Evolutionary conservation across 306 rosid species (phyloP).

Genomic region (Trifolium dubium): DNA sequence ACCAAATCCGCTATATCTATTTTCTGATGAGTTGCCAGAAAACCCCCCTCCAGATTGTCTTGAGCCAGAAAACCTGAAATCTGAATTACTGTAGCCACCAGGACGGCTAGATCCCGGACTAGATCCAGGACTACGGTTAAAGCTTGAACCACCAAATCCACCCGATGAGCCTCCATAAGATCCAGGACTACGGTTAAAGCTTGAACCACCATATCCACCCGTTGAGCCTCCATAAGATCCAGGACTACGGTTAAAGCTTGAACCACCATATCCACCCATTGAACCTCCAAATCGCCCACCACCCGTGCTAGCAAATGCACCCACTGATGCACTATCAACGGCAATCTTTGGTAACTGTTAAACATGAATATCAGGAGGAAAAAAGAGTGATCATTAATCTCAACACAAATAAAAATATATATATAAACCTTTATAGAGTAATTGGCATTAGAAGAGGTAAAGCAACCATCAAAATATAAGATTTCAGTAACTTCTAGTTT

Average conservation of each 20-base stretch:
- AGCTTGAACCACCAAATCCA: constrained; percentile 49
- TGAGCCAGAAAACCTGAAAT: constrained; percentile 45
- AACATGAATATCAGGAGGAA: constrained; percentile 34
- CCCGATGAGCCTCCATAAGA: not conserved
- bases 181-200: constrained; percentile 50
- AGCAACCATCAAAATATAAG: not conserved
- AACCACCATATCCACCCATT: constrained; percentile 24
- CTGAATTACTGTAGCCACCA: constrained; percentile 50
- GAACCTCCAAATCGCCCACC: constrained; percentile 56
- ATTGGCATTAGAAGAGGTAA: constrained; percentile 7
- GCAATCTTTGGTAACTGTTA: constrained; percentile 79
- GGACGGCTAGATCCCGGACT: constrained; percentile 29
- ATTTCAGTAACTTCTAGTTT: constrained; percentile 26
- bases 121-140: constrained; percentile 46
- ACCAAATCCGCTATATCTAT: constrained; percentile 50
- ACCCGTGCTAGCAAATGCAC: constrained; percentile 57
- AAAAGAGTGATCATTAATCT: constrained; percentile 39
- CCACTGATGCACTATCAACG: constrained; percentile 57
- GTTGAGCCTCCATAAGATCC: constrained; percentile 42
- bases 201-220: constrained; percentile 49
- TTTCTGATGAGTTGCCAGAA: constrained; percentile 41
- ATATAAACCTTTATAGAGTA: not conserved
- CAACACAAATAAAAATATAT: not conserved
- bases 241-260: constrained; percentile 52
- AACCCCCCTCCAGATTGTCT: constrained; percentile 53